Conservation (phyloP, 148 eudicot genomes). For the Gaultheria prostrata region DNA sequence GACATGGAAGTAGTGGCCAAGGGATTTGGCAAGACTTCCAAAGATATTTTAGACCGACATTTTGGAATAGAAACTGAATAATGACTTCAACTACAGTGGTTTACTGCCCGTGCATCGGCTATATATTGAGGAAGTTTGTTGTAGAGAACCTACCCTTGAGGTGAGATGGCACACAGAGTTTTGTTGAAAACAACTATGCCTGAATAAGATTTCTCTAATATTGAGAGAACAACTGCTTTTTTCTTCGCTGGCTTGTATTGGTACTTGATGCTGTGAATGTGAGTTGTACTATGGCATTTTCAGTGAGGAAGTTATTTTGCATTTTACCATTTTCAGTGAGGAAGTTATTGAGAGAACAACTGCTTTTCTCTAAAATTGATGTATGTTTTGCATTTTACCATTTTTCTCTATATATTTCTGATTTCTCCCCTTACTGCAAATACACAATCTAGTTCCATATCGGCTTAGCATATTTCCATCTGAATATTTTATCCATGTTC, state of each 20-base stretch:
- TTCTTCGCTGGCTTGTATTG: background rate
- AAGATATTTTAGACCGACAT: conserved; percentile 47
- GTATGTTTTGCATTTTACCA: no score
- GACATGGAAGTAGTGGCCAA: conserved; percentile 66
- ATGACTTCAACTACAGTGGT: conserved; percentile 1
- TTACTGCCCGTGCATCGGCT: background rate
- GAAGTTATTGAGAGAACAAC: no score
- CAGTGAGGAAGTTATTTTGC: background rate
- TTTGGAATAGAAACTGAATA: conserved; percentile 48
- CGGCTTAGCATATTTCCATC: background rate
- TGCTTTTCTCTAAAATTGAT: no score
- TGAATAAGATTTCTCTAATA: background rate
- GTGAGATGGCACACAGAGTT: background rate
- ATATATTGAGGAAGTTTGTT: background rate
- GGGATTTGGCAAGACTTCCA: conserved; percentile 67
- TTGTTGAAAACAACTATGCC: background rate
- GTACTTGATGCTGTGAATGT: background rate
- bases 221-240: background rate
- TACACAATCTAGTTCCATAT: background rate
- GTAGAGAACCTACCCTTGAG: background rate
- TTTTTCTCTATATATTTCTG: background rate
- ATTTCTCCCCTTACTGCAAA: background rate
- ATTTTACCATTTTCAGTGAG: conserved; percentile 6
- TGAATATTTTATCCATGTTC: background rate
- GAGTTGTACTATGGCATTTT: background rate